These are phyloP conservation scores for Pyricularia grisea DNA, from an alignment of 2,329 filamentous ascomycete genomes.

Conservation along the genomic window DNA sequence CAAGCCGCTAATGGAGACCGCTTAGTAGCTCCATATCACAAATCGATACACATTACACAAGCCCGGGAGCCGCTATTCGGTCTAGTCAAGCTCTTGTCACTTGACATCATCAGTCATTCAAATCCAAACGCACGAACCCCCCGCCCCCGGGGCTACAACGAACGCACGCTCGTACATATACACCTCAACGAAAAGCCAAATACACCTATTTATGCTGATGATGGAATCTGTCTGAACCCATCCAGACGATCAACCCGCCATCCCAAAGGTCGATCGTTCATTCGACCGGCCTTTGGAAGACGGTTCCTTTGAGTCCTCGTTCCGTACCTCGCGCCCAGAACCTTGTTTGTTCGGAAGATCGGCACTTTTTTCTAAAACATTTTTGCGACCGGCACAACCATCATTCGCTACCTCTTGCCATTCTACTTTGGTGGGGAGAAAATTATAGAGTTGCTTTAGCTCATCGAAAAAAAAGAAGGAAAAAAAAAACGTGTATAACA, in stretches of 20 bases:
- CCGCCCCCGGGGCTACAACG: no score
- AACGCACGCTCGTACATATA: background rate
- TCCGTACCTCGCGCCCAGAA: background rate
- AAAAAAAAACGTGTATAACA: constrained; percentile 22
- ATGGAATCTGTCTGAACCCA: background rate
- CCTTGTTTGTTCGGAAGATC: background rate
- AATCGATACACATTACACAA: background rate
- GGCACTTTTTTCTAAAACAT: background rate
- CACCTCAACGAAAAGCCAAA: background rate
- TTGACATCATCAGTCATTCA: background rate
- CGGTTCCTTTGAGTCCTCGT: background rate
- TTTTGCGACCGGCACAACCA: background rate
- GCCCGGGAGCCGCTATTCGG: background rate
- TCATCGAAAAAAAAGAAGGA: no score
- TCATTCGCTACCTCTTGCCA: background rate
- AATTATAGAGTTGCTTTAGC: background rate
- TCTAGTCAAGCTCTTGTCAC: background rate
- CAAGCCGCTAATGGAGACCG: background rate
- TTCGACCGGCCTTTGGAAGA: background rate
- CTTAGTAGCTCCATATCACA: background rate
- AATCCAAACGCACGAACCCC: background rate
- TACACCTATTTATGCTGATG: background rate
- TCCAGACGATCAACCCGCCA: background rate
- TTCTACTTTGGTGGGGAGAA: background rate
- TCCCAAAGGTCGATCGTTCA: background rate